A percentile compares a stretch with the other conserved stretches of the same genome.
phyloP scores from a whole-genome alignment of 1,284 basidiomycete genomes.

The Leccinum griseonigrum region DNA sequence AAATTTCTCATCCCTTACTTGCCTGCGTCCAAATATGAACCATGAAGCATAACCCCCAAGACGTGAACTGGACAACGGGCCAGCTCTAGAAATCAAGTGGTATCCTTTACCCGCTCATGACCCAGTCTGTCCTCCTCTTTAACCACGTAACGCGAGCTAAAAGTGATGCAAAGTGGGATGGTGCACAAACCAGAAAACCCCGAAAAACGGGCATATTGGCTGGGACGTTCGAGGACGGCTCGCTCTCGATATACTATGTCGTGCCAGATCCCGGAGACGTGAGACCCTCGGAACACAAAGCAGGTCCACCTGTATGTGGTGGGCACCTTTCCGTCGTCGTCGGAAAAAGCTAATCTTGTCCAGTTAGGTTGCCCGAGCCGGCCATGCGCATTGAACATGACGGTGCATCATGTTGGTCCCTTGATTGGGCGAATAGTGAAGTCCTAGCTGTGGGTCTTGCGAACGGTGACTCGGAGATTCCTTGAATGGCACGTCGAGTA shows the following conservation, averaged over 20 bases:
- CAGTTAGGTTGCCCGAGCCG: constrained; percentile 63
- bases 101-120: constrained; percentile 84
- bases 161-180: constrained; percentile 17
- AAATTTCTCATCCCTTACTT: constrained; percentile 46
- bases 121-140: constrained; percentile 12
- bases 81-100: constrained; percentile 81
- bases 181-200: constrained; percentile 17
- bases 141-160: constrained; percentile 6
- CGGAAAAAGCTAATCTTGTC: background rate
- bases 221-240: constrained; percentile 82
- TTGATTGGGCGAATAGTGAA: constrained; percentile 88
- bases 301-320: constrained; percentile 42
- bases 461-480: constrained; percentile 65
- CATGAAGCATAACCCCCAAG: constrained; percentile 17
- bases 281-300: constrained; percentile 22
- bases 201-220: constrained; percentile 80
- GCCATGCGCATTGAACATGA: constrained; percentile 68
- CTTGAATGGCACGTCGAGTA: background rate
- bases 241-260: constrained; percentile 67
- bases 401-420: constrained; percentile 67
- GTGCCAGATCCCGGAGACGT: constrained; percentile 73
- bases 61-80: constrained; percentile 71
- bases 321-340: background rate
- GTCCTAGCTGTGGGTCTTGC: constrained; percentile 76
- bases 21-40: constrained; percentile 76